These are phyloP conservation scores for Parachaetomium inaequale DNA, from an alignment of 495 filamentous ascomycete species.

Conservation along the genomic window DNA sequence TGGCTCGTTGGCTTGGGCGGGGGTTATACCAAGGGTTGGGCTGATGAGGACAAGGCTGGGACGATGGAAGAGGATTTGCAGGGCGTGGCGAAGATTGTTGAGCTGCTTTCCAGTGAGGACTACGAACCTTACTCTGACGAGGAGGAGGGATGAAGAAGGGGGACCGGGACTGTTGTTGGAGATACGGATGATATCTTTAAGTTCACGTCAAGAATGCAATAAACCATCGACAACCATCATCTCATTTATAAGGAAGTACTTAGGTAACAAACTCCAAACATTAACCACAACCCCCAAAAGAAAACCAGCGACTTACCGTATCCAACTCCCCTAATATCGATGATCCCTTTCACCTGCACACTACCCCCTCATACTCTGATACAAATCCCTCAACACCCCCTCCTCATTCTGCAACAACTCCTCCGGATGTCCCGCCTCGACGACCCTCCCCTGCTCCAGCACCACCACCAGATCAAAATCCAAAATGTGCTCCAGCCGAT, in stretches of 20 bases:
- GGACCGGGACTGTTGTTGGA: no score
- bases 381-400: slow-evolving; percentile 13
- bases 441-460: slow-evolving; percentile 2
- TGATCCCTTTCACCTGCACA: no score
- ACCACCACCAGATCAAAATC: slow-evolving; percentile 14
- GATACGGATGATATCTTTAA: no score
- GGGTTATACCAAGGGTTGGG: slow-evolving; percentile 44
- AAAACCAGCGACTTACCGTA: no score
- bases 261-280: no score
- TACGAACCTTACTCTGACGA: slow-evolving; percentile 5
- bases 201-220: no score
- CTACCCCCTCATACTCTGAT: slow-evolving; percentile 16
- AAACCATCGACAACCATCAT: no score
- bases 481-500: slow-evolving; percentile 10
- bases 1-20: slow-evolving; percentile 50
- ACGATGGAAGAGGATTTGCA: slow-evolving; percentile 42
- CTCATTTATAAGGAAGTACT: no score
- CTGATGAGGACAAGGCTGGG: slow-evolving; percentile 37
- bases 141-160: no score
- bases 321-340: no score
- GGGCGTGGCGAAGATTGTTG: slow-evolving; percentile 15
- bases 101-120: background rate
- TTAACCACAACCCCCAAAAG: no score
- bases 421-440: slow-evolving; percentile 13
- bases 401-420: slow-evolving; percentile 12